phyloP scores from a whole-genome alignment of 73 alveolate genomes.

The Paramecium sexaurelia region DNA sequence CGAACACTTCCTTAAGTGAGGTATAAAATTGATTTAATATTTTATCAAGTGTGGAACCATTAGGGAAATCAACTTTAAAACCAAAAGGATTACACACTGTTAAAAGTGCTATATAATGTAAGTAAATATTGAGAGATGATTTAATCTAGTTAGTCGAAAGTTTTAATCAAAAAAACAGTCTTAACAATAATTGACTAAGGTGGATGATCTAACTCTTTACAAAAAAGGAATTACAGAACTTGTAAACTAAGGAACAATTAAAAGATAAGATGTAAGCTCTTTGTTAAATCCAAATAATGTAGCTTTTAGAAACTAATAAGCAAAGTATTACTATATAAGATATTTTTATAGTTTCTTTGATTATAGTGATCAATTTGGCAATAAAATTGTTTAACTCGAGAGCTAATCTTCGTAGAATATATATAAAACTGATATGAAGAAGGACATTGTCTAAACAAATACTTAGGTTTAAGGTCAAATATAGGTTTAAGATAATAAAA shows the following conservation, averaged over 20 bases:
- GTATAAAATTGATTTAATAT: neutral
- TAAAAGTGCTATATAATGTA: conserved; percentile 40
- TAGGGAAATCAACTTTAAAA: conserved; percentile 24
- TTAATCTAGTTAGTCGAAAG: neutral
- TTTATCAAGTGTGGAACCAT: conserved; percentile 10
- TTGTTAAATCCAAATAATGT: neutral
- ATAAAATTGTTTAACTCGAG: neutral
- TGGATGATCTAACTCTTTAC: neutral
- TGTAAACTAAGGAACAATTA: neutral
- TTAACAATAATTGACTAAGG: neutral
- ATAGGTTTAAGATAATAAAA: neutral
- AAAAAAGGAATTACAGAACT: neutral
- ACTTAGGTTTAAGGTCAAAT: neutral
- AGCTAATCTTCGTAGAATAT: neutral
- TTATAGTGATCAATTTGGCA: neutral
- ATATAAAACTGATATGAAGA: neutral
- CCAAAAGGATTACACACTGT: conserved; percentile 25
- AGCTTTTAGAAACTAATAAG: neutral
- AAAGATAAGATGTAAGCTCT: neutral
- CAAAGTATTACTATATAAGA: neutral
- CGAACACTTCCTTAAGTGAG: conserved; percentile 13
- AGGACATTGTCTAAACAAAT: neutral
- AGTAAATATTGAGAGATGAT: neutral
- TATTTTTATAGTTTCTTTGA: neutral
- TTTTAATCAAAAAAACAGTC: neutral